A percentile compares a stretch with the other conserved stretches of the same genome.
phyloP scores from a whole-genome alignment of 345 rosid species.

The Arabidopsis suecica region DNA sequence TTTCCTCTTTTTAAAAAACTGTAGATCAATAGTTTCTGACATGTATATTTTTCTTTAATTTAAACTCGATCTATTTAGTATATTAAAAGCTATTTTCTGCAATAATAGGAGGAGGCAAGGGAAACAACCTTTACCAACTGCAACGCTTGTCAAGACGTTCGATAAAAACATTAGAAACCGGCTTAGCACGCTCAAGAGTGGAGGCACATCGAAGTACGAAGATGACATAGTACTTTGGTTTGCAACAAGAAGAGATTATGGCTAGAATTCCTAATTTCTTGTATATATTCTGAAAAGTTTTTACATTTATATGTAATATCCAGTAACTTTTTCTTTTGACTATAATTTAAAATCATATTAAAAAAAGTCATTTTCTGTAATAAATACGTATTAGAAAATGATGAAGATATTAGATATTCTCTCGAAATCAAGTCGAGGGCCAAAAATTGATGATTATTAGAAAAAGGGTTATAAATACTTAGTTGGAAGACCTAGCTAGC shows the following conservation, averaged over 20 bases:
- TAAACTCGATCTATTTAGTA: not conserved
- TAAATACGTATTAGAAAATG: not conserved
- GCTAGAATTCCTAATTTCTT: too few relatives aligned
- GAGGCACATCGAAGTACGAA: too few relatives aligned
- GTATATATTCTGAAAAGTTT: too few relatives aligned
- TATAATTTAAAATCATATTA: too few relatives aligned
- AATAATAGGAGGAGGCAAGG: not conserved
- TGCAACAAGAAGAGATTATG: too few relatives aligned
- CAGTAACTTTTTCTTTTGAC: too few relatives aligned
- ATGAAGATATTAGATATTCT: not conserved
- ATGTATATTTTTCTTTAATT: not conserved
- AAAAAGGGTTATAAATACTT: not conserved
- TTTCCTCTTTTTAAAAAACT: not conserved
- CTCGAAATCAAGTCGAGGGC: slow-evolving; percentile 14
- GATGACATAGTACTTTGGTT: too few relatives aligned
- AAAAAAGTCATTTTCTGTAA: not conserved
- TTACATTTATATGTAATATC: too few relatives aligned
- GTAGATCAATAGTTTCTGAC: not conserved
- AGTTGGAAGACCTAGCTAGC: slow-evolving; percentile 18
- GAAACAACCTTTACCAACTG: too few relatives aligned
- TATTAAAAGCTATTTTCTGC: not conserved
- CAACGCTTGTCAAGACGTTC: too few relatives aligned
- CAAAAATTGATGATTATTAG: not conserved
- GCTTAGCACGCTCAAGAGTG: too few relatives aligned
- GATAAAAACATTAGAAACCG: too few relatives aligned